A percentile compares a stretch with the other conserved stretches of the same genome.
These are phyloP conservation scores for Bipolaris sorokiniana DNA, from an alignment of 2,329 filamentous ascomycete species.

Conservation along the genomic window DNA sequence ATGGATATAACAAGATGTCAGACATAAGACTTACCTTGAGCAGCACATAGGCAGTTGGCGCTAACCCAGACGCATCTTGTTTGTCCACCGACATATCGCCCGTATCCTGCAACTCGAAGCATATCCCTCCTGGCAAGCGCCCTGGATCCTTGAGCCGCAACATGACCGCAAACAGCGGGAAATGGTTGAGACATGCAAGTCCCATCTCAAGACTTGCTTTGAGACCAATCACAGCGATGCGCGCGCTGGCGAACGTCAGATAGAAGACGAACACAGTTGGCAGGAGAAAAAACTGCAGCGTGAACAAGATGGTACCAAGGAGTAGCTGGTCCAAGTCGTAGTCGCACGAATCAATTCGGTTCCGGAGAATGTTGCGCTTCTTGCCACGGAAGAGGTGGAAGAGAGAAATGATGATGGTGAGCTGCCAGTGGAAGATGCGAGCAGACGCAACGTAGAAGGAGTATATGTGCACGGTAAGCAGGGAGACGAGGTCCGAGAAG, in stretches of 20 bases:
- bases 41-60: conserved; percentile 80
- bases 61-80: conserved; percentile 46
- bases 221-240: conserved; percentile 92
- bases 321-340: conserved; percentile 97
- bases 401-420: conserved; percentile 94
- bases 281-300: conserved; percentile 89
- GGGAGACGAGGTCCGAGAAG: conserved; percentile 89
- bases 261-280: conserved; percentile 98
- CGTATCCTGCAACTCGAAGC: conserved; percentile 85
- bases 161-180: conserved; percentile 97
- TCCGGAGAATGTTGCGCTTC: conserved; percentile 95
- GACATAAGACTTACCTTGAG: conserved; percentile 68
- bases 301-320: conserved; percentile 95
- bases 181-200: conserved; percentile 94
- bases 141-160: conserved; percentile 89
- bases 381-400: conserved; percentile 98
- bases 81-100: conserved; percentile 49
- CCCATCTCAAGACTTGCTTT: conserved; percentile 92
- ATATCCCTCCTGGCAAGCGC: conserved; percentile 86
- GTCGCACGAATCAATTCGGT: conserved; percentile 97
- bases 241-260: conserved; percentile 89
- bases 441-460: conserved; percentile 97
- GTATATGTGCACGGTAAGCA: conserved; percentile 94
- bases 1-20: not conserved
- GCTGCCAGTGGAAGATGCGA: conserved; percentile 97